Percentiles rank a stretch among this genome's conserved stretches.
These are phyloP conservation scores for Artomyces pyxidatus DNA, from an alignment of 768 basidiomycete species.

Conservation along the genomic window DNA sequence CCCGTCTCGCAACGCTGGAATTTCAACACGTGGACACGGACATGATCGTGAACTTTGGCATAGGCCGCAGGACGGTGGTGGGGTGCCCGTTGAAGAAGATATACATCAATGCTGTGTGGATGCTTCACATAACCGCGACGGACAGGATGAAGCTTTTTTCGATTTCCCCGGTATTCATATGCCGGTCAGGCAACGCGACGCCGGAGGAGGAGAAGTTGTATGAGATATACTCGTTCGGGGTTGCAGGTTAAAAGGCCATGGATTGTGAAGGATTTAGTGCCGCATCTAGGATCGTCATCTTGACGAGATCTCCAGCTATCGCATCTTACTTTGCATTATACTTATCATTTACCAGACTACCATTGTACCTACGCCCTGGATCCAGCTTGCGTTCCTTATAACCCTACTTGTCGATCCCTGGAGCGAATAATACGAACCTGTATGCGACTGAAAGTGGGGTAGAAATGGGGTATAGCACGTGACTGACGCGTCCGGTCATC, in stretches of 20 bases:
- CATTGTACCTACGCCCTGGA: too few relatives aligned
- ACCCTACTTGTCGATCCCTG: not conserved
- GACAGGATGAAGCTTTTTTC: not conserved
- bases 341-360: too few relatives aligned
- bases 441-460: not conserved
- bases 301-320: too few relatives aligned
- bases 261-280: too few relatives aligned
- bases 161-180: not conserved
- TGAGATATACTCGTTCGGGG: not conserved
- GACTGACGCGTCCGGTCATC: slow-evolving; percentile 4
- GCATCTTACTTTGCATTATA: too few relatives aligned
- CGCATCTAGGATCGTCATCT: too few relatives aligned
- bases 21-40: slow-evolving; percentile 1
- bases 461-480: not conserved
- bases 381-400: too few relatives aligned
- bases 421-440: not conserved
- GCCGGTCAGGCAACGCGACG: not conserved
- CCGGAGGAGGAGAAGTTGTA: not conserved
- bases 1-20: slow-evolving; percentile 8
- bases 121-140: not conserved
- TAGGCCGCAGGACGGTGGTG: not conserved
- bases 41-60: not conserved
- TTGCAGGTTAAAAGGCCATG: too few relatives aligned
- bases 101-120: slow-evolving; percentile 5
- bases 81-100: slow-evolving; percentile 5